Percentiles rank a stretch among this genome's conserved stretches.
Evolutionary conservation across 768 basidiomycete genomes (phyloP).

Genomic region (Harrya chromipes): DNA sequence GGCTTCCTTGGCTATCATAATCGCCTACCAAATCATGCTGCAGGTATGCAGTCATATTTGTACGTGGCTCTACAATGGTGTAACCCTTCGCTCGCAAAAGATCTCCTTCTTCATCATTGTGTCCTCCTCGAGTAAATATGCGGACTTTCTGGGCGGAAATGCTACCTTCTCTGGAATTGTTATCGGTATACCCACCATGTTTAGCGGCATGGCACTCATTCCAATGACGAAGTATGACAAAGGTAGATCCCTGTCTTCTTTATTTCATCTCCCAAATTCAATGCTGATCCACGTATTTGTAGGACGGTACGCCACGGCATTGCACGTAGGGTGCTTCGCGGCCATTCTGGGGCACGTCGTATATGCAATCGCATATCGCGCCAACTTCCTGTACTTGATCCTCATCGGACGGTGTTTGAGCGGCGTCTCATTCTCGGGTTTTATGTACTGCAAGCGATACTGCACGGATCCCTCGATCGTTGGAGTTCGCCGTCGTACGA

Average conservation of each 20-base stretch:
- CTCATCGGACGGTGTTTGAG: conserved; percentile 66
- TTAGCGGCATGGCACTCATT: conserved; percentile 56
- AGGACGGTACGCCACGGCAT: conserved; percentile 56
- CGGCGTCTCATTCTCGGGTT: conserved; percentile 58
- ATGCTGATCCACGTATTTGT: neutral
- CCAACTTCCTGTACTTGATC: conserved; percentile 63
- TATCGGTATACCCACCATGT: conserved; percentile 63
- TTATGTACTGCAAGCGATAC: conserved; percentile 68
- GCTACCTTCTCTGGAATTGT: conserved; percentile 67
- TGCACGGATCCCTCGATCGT: conserved; percentile 67
- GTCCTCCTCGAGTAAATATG: conserved; percentile 62
- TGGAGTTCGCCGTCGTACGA: conserved; percentile 59
- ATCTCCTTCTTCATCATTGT: conserved; percentile 68
- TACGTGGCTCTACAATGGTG: neutral
- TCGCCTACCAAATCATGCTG: conserved; percentile 41
- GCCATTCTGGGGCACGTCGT: conserved; percentile 55
- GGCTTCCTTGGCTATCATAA: conserved; percentile 43
- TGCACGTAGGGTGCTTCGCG: conserved; percentile 52
- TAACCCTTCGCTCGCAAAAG: conserved; percentile 30
- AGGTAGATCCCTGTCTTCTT: conserved; percentile 37
- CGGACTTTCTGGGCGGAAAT: conserved; percentile 59
- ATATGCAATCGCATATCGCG: conserved; percentile 58
- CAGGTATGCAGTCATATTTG: conserved; percentile 35
- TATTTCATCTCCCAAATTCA: neutral
- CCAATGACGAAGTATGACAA: conserved; percentile 53